These are phyloP conservation scores for Picea sitchensis DNA, from an alignment of 75 land plant genomes.

Conservation along the genomic window DNA sequence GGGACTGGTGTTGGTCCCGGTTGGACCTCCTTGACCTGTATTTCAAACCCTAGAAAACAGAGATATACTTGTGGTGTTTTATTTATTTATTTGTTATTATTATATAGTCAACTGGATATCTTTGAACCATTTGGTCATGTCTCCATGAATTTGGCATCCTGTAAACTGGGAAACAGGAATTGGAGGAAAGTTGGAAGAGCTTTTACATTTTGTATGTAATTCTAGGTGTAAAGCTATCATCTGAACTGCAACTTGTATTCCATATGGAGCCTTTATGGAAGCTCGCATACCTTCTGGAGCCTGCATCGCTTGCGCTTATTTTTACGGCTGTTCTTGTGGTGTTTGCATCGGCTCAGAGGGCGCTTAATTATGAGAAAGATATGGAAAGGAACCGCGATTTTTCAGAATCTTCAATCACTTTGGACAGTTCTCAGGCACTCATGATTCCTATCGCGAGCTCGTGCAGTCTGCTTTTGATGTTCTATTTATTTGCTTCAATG, in stretches of 20 bases:
- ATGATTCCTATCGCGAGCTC: constrained; percentile 92
- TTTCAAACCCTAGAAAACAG: neutral
- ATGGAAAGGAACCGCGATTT: constrained; percentile 76
- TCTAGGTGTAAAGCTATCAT: neutral
- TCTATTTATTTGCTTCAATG: constrained; percentile 87
- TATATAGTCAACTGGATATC: neutral
- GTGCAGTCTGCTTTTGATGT: constrained; percentile 86
- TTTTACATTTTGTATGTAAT: neutral
- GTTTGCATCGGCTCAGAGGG: constrained; percentile 73
- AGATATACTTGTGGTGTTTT: neutral
- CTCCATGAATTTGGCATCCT: neutral
- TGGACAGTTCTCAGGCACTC: constrained; percentile 85
- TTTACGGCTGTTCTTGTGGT: constrained; percentile 72
- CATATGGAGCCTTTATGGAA: constrained; percentile 76
- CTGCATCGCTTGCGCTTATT: constrained; percentile 67
- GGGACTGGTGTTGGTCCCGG: neutral
- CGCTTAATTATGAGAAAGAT: constrained; percentile 75
- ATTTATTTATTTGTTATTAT: too few species aligned
- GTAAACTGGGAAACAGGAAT: neutral
- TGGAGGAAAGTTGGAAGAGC: neutral
- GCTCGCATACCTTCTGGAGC: constrained; percentile 78
- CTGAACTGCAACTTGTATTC: neutral
- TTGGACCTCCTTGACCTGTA: neutral
- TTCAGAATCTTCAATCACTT: constrained; percentile 79
- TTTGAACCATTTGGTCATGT: neutral